Base-by-base conservation (phyloP, 1,284 basidiomycete genomes). In the Trametes pubescens region DNA sequence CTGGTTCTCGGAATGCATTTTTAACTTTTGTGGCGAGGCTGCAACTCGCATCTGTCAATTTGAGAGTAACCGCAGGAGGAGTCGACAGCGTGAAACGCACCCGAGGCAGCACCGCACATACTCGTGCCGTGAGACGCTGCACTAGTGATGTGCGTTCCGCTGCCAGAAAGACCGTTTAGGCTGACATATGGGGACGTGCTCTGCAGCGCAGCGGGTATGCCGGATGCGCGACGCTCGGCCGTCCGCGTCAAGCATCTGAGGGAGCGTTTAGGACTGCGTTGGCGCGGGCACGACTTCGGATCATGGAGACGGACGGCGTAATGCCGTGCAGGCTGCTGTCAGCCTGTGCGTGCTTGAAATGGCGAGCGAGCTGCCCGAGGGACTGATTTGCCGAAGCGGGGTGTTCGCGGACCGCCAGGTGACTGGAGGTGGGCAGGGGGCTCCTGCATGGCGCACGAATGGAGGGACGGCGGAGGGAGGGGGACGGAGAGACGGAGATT, bases 401-500 rank as follows among this genome's bases (percentile, higher is more conserved):
- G 26, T 38, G 40, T 16, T 35, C 40, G 58, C 58, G 58, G 51
- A 21, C 38, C 35, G 26, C 49, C 51, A 53, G 40, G 22, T 43
- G 48, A 32, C 48, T 59, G 48, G 22, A 14, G 49, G 40, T 47
- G 40, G 51, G 59, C 29, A 46, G 24, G 52, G 52, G 37, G 53
- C 51, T 26, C 47, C 29, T 26, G 46, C 24, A 10, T 11, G 5
- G 14, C 11, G 21, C 37, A 13, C 56, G 47, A 47, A 16, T 37
- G 24, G 56, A 58, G 44, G n/a, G 54, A 49, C 43, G 37, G 26
- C 55, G 51, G 32, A 43, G 57, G 43, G 49, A 57, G 32, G 60
- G 24, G 43, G 52, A 49, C 35, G 44, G 52, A 48, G 43, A 9
- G 60, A 60, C 66, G 66, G 66, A 65, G 67, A 64, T 59, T 44